A percentile compares a stretch with the other conserved stretches of the same genome.
These are phyloP conservation scores for Aureobasidium namibiae DNA, from an alignment of 2,329 filamentous ascomycete species.

Conservation along the genomic window DNA sequence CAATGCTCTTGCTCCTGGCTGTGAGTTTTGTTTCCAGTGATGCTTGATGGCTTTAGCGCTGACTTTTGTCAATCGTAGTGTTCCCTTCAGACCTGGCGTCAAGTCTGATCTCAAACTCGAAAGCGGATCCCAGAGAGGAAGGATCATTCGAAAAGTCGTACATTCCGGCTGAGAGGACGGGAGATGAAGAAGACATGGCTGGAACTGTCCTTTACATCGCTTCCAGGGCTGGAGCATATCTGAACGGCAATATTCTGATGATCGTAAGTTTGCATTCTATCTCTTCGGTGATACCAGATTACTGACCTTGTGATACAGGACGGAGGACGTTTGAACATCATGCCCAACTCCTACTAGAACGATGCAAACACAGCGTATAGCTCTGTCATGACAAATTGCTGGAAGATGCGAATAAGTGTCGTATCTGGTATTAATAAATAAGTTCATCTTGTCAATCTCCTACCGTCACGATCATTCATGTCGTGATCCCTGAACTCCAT, in stretches of 20 bases:
- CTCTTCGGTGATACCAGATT: background rate
- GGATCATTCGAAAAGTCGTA: constrained; percentile 34
- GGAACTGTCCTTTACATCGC: constrained; percentile 59
- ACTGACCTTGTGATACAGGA: constrained; percentile 31
- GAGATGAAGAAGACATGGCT: constrained; percentile 54
- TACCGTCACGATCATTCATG: background rate
- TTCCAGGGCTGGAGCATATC: constrained; percentile 55
- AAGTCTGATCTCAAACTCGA: constrained; percentile 31
- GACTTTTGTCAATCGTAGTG: constrained; percentile 32
- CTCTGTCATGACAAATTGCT: background rate
- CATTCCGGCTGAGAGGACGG: constrained; percentile 51
- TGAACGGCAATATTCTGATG: constrained; percentile 55
- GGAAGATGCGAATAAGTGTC: background rate
- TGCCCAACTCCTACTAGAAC: constrained; percentile 45
- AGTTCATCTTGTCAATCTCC: background rate
- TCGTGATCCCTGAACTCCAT: background rate
- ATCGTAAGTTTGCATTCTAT: constrained; percentile 21
- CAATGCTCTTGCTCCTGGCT: constrained; percentile 44
- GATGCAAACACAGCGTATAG: background rate
- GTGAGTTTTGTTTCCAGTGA: constrained; percentile 13
- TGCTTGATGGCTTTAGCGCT: background rate
- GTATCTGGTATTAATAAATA: background rate
- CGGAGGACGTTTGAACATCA: constrained; percentile 49
- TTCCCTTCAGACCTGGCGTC: constrained; percentile 58
- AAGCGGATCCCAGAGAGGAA: constrained; percentile 31